Conservation (phyloP, 176 grass and related monocot genomes). For the Cenchrus purpureus region DNA sequence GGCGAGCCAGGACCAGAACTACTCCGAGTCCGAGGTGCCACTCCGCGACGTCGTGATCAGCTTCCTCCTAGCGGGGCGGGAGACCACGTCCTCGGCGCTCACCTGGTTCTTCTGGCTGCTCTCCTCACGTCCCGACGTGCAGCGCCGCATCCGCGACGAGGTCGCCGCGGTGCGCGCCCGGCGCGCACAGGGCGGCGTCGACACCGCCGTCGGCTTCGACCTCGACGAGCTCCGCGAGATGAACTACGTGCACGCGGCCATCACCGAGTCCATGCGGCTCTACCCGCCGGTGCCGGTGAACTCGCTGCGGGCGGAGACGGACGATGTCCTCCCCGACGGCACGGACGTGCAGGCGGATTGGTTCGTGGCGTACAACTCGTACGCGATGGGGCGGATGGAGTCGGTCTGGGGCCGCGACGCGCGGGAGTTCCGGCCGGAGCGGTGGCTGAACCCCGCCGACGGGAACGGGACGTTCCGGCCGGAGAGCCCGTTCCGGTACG, state of each 20-base stretch:
- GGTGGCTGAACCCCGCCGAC: slow-evolving; percentile 58
- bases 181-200: neutral
- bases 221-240: slow-evolving; percentile 76
- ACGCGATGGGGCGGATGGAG: slow-evolving; percentile 69
- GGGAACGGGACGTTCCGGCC: slow-evolving; percentile 54
- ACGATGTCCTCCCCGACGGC: slow-evolving; percentile 77
- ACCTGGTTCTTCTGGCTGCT: slow-evolving; percentile 89
- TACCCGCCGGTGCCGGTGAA: slow-evolving; percentile 73
- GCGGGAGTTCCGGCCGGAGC: slow-evolving; percentile 58
- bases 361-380: slow-evolving; percentile 63
- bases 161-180: slow-evolving; percentile 48
- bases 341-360: slow-evolving; percentile 51
- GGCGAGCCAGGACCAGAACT: slow-evolving; percentile 41
- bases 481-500: slow-evolving; percentile 65
- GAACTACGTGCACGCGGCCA: slow-evolving; percentile 79
- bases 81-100: slow-evolving; percentile 72
- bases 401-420: slow-evolving; percentile 59
- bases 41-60: slow-evolving; percentile 85
- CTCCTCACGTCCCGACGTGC: slow-evolving; percentile 61
- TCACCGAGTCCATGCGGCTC: slow-evolving; percentile 78
- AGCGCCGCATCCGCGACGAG: slow-evolving; percentile 60
- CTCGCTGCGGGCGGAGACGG: slow-evolving; percentile 10
- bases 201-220: slow-evolving; percentile 34
- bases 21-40: slow-evolving; percentile 54
- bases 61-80: slow-evolving; percentile 71